These are phyloP conservation scores for Coelastrella sp. DNA, from an alignment of 139 green algal species.

Conservation along the genomic window DNA sequence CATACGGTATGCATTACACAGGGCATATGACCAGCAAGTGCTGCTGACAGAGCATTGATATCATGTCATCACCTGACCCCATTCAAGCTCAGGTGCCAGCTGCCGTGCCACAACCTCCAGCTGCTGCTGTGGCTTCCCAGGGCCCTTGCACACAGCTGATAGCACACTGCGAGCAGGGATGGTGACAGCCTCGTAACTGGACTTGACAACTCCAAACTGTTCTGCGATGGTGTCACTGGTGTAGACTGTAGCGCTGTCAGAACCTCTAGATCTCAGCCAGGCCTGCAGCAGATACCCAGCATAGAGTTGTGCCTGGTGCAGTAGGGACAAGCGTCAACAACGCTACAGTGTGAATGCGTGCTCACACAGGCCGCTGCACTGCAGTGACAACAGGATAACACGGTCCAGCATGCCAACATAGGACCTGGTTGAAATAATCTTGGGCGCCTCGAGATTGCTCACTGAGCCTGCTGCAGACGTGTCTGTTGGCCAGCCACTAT, in stretches of 20 bases:
- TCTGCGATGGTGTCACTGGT: conserved; percentile 78
- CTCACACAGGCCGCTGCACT: neutral
- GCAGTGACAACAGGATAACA: too few species aligned
- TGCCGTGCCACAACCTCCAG: neutral
- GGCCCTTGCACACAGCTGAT: conserved; percentile 42
- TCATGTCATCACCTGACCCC: conserved; percentile 16
- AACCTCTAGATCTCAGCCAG: conserved; percentile 84
- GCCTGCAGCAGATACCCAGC: conserved; percentile 79
- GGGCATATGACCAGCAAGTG: neutral
- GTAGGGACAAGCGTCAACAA: too few species aligned
- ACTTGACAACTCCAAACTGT: conserved; percentile 84
- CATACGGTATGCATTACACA: neutral
- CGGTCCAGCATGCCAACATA: neutral
- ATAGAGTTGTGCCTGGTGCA: neutral
- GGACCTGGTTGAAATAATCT: neutral
- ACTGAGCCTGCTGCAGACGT: too few species aligned
- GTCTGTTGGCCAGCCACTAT: too few species aligned
- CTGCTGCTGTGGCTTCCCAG: neutral
- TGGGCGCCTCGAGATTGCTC: too few species aligned
- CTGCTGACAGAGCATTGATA: too few species aligned
- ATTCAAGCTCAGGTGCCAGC: conserved; percentile 30
- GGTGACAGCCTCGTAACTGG: conserved; percentile 80
- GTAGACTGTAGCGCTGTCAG: conserved; percentile 62
- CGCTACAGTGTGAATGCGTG: neutral
- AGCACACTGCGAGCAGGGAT: conserved; percentile 73